Evolutionary conservation across 2,329 filamentous ascomycete genomes (phyloP).

Genomic region (Lachnellula cervina): DNA sequence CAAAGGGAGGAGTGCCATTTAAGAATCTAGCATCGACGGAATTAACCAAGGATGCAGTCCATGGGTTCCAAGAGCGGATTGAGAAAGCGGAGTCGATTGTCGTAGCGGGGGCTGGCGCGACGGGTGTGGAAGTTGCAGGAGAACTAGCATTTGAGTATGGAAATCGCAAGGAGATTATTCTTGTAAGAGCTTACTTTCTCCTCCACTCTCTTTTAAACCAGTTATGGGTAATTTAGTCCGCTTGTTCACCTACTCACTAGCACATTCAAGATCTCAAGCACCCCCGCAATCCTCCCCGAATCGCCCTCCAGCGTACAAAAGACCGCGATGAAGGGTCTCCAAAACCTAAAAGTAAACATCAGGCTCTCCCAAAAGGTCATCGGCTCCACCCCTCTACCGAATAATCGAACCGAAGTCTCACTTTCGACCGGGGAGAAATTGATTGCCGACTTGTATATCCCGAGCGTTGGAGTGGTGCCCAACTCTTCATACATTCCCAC

Average conservation of each 20-base stretch:
- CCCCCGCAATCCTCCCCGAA: slow-evolving; percentile 30
- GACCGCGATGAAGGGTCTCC: slow-evolving; percentile 39
- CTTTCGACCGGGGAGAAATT: slow-evolving; percentile 45
- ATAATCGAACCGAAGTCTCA: slow-evolving; percentile 45
- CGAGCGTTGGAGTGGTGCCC: slow-evolving; percentile 50
- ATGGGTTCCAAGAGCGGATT: slow-evolving; percentile 22
- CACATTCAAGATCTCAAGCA: slow-evolving; percentile 20
- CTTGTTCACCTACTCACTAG: not conserved
- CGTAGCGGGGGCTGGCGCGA: slow-evolving; percentile 32
- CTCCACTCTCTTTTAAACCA: not conserved
- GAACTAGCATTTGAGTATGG: slow-evolving; percentile 27
- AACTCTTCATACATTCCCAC: slow-evolving; percentile 51
- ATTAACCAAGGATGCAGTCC: slow-evolving; percentile 15
- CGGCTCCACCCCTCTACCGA: slow-evolving; percentile 31
- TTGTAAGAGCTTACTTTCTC: slow-evolving; percentile 10
- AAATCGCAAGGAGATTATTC: slow-evolving; percentile 25
- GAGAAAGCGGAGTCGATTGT: slow-evolving; percentile 28
- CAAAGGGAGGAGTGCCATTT: slow-evolving; percentile 43
- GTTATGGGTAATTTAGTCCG: no score
- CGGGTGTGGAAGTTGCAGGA: slow-evolving; percentile 30
- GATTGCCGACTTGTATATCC: slow-evolving; percentile 50
- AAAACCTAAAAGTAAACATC: slow-evolving; percentile 48
- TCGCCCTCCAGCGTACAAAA: slow-evolving; percentile 20
- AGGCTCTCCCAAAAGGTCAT: slow-evolving; percentile 40
- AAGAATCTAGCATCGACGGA: slow-evolving; percentile 42